Evolutionary conservation across 1,139 yeast species (phyloP).

Genomic region (Dujonia santamariae): DNA sequence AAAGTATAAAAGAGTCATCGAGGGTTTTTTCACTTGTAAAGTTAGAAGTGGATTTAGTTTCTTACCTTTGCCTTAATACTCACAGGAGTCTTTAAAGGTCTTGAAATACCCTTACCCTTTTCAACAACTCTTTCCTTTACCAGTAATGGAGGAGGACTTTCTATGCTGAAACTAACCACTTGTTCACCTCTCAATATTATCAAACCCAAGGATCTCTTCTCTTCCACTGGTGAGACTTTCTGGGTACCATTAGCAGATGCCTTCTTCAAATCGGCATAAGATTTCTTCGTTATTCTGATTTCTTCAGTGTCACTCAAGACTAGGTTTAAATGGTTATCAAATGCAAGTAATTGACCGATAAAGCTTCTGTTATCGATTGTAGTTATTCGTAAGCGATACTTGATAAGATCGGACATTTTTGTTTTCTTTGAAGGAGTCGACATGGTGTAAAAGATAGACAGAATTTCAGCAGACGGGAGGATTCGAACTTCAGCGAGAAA

Average conservation of each 20-base stretch:
- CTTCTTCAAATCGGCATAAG: constrained; percentile 38
- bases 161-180: constrained; percentile 78
- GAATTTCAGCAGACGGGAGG: too few relatives aligned
- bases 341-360: constrained; percentile 80
- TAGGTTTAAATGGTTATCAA: constrained; percentile 85
- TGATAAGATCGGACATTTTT: constrained; percentile 64
- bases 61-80: constrained; percentile 1
- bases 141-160: constrained; percentile 67
- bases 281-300: constrained; percentile 67
- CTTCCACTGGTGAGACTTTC: constrained; percentile 36
- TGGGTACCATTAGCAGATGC: constrained; percentile 17
- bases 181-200: constrained; percentile 87
- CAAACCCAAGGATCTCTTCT: constrained; percentile 74
- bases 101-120: constrained; percentile 44
- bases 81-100: constrained; percentile 34
- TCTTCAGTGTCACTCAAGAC: constrained; percentile 87
- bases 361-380: constrained; percentile 74
- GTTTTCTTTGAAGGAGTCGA: constrained; percentile 36
- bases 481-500: too few relatives aligned
- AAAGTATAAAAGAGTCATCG: too few relatives aligned
- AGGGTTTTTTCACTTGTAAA: too few relatives aligned
- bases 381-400: constrained; percentile 70
- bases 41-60: too few relatives aligned
- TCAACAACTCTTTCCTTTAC: constrained; percentile 39
- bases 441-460: too few relatives aligned